Conservation (phyloP, 352 stramenopile genomes). For the Phytophthora melonis region DNA sequence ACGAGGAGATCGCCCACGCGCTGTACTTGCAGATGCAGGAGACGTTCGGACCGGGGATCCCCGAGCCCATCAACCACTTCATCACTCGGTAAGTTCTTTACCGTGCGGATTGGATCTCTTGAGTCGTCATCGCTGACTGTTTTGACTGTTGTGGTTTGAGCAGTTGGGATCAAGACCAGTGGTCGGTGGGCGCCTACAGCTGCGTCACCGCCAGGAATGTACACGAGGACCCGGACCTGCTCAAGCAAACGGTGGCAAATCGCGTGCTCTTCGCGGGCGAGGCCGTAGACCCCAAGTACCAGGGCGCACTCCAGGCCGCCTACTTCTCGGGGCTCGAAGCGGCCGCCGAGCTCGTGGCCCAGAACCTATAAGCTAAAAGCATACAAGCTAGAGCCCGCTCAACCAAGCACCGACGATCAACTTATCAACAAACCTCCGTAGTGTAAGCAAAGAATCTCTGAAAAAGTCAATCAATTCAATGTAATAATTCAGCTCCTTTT, state of each 20-base stretch:
- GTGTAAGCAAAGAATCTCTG: too few species aligned
- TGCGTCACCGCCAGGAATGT: constrained; percentile 67
- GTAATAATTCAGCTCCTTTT: not conserved
- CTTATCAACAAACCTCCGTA: not conserved
- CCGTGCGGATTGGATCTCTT: constrained; percentile 42
- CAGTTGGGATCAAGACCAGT: constrained; percentile 76
- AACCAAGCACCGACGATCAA: not conserved
- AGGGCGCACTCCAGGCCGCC: constrained; percentile 73
- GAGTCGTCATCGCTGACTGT: constrained; percentile 1
- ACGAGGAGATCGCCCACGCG: constrained; percentile 57
- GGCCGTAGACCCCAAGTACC: constrained; percentile 75
- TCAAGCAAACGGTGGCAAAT: constrained; percentile 57
- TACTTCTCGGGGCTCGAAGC: constrained; percentile 62
- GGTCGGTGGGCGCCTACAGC: constrained; percentile 70
- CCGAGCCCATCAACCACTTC: constrained; percentile 53
- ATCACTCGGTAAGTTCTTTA: constrained; percentile 66
- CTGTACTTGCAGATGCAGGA: constrained; percentile 61
- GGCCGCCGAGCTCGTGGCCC: constrained; percentile 29
- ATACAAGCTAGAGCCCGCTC: constrained; percentile 11
- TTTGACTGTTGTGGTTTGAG: not conserved
- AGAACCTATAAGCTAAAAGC: constrained; percentile 15
- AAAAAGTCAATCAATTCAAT: constrained; percentile 10
- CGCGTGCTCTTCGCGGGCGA: constrained; percentile 77
- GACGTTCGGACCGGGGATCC: constrained; percentile 53
- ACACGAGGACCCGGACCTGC: constrained; percentile 60